Evolutionary conservation across 106 monocot genomes (phyloP), one percentile per base, ranked within the genome.

Genomic region (Posidonia australis): DNA sequence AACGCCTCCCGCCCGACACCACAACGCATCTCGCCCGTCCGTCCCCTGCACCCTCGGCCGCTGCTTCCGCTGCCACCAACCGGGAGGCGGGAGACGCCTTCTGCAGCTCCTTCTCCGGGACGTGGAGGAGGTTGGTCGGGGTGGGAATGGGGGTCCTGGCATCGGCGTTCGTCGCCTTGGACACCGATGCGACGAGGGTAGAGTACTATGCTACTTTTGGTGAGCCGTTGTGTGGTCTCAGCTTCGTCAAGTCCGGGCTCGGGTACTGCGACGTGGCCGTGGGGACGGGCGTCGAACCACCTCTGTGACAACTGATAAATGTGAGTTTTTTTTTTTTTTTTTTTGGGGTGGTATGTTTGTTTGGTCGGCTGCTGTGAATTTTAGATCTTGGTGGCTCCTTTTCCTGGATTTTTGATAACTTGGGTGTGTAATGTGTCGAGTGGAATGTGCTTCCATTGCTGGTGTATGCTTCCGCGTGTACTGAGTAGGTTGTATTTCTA

Each of bases 161-260:
- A 13, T 65, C 82, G 12, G 43, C 77, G 0, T 12, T 73, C 14
- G 58, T 55, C 43, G 72, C 63, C 11, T 53, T 52, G n/a, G 88
- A 81, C 26, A 88, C 93, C 0, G 67, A 65, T 44, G 88, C 93
- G 0, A 89, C 93, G n/a, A 83, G 93, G 63, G 69, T 86, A 1
- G 63, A 85, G 74, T 93, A 93, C 64, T 93, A 79, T 54, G 93
- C 93, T 29, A 93, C 93, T 1, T 85, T 92, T 1, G 88, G 88
- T 16, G 93, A 93, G 63, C 81, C 74, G 3, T 64, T 83, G 31
- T 93, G 93, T 30, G 93, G 89, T 26, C 49, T 88, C 59, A 89
- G 29, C 68, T 81, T 81, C 16, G 93, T 62, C 10, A 93, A 77
- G 75, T 93, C 93, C 21, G 93, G 93, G 16, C 85, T 93, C 12